Evolutionary conservation across 163 green algal species (phyloP).

Genomic region (Chlorella variabilis): DNA sequence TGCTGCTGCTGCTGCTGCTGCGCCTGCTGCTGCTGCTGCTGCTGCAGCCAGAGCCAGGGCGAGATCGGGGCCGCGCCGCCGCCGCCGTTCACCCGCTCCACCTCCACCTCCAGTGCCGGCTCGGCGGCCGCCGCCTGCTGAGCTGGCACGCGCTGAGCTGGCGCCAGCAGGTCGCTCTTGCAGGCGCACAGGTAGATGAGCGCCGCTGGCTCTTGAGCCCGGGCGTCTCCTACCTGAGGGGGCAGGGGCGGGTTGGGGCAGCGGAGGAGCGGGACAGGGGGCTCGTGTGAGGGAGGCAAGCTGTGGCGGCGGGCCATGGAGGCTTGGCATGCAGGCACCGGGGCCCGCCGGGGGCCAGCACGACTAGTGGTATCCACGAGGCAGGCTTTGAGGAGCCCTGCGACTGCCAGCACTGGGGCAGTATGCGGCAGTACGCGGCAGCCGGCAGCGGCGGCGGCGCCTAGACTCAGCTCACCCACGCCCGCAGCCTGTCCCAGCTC

Average conservation of each 20-base stretch:
- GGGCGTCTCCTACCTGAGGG: background rate
- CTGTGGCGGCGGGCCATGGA: no score
- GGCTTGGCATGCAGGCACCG: no score
- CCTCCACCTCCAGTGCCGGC: background rate
- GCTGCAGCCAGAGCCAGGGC: background rate
- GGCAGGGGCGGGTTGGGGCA: no score
- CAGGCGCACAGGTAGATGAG: background rate
- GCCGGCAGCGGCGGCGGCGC: background rate
- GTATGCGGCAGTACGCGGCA: background rate
- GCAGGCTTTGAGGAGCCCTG: no score
- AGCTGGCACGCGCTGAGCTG: background rate
- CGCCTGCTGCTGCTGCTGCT: background rate
- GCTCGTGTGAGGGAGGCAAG: no score
- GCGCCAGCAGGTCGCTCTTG: background rate
- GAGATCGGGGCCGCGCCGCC: background rate
- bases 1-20: background rate
- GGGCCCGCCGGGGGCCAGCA: no score
- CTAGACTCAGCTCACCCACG: constrained; percentile 30
- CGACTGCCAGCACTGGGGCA: background rate
- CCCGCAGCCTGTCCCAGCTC: constrained; percentile 31
- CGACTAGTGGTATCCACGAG: no score
- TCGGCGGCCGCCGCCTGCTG: background rate
- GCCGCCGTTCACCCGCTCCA: background rate
- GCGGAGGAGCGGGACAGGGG: no score
- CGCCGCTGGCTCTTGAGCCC: background rate